Evolutionary conservation across 1,284 basidiomycete species (phyloP).

Genomic region (Ceratobasidium sp.): DNA sequence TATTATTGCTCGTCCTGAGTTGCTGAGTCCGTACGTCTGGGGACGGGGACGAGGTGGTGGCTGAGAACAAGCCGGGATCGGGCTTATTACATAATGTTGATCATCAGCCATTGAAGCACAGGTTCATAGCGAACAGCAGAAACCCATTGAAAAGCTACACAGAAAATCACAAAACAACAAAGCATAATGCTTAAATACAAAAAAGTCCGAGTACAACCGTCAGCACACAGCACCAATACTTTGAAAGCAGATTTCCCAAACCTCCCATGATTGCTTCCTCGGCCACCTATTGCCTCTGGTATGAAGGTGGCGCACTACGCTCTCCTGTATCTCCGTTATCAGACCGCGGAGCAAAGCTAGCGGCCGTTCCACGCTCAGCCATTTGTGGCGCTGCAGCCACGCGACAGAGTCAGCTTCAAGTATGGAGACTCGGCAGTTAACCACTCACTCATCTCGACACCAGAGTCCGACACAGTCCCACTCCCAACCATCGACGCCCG

Average conservation of each 20-base stretch:
- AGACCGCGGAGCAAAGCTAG: not conserved
- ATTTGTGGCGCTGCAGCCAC: not conserved
- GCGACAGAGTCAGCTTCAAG: not conserved
- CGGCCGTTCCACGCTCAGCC: not conserved
- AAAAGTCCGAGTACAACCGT: not conserved
- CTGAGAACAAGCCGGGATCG: not conserved
- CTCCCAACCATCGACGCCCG: not conserved
- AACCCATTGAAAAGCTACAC: no score
- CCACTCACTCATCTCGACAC: conserved; percentile 12
- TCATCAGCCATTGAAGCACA: no score
- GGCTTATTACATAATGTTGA: not conserved
- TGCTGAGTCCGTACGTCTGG: no score
- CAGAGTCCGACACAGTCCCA: conserved; percentile 6
- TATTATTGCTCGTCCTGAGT: no score
- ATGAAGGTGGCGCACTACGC: not conserved
- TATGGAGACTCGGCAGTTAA: not conserved
- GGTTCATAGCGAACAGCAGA: no score
- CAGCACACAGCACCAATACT: not conserved
- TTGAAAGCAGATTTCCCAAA: not conserved
- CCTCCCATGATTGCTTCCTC: not conserved
- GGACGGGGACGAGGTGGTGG: no score
- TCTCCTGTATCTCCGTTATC: not conserved
- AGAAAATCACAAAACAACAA: not conserved
- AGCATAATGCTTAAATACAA: not conserved
- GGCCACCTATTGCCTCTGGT: not conserved